Base-by-base conservation (phyloP, 805 yeast species). In the Candida germanica region DNA sequence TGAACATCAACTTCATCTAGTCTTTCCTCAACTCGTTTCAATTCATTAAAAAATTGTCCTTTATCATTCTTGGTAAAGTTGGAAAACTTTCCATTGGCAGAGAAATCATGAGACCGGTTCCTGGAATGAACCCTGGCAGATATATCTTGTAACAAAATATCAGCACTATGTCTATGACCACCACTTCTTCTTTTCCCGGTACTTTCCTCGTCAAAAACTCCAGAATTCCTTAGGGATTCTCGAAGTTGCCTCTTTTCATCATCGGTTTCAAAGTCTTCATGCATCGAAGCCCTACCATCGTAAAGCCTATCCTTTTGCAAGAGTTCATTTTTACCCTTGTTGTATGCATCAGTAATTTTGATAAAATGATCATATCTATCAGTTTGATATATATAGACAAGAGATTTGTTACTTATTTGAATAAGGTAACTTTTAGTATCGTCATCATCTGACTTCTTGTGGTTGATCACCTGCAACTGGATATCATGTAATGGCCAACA, bases 401-500 rank as follows among this genome's bases (percentile, higher is more conserved):
- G 49, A 3, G 75, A 59, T 40, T 74, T 76, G 26, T 64, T 62
- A 20, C 66, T 64, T 31, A 79, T 61, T 41, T 69, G 72, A 33
- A 79, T 65, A 15, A 66, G 61, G 41, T 69, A 70, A 3, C 49
- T 36, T 26, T 58, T 57, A 15, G 47, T 42, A 18, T 12, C 23
- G 12, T 53, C 59, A 4, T 43, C 51, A 2, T 52, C 51, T 6
- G 53, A 34, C 11, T 43, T 46, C 2, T 61, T 61, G 5, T 58
- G 47, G 6, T 45, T 45, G 19, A 70, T 63, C 31, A 73, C 75
- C 8, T 58, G 44, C 17, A 80, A 54, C 13, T 64, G 64, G 7
- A 83, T 75, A 26, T 81, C 86, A 29, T 75, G 65, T 21, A 88
- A 59, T 3, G 89, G 83, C 83, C 89, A 81, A 58, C 91, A 84